Conservation (phyloP, 306 rosid genomes). For the Benincasa hispida region DNA sequence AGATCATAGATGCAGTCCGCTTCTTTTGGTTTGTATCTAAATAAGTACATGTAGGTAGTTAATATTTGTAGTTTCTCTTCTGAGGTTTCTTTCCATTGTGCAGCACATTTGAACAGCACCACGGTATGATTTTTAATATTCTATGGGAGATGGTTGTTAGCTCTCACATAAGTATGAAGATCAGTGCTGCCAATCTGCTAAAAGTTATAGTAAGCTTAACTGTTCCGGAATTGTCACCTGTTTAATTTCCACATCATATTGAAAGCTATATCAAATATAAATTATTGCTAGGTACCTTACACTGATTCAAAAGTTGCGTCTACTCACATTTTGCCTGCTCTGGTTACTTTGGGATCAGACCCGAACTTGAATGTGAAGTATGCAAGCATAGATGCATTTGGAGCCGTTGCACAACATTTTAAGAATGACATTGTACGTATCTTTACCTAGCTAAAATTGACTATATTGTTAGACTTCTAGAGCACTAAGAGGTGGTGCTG, state of each 20-base stretch:
- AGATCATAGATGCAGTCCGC: constrained; percentile 79
- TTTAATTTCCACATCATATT: constrained; percentile 17
- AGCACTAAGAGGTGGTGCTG: constrained; percentile 12
- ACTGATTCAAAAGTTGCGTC: constrained; percentile 85
- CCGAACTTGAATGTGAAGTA: constrained; percentile 80
- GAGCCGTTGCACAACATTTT: constrained; percentile 90
- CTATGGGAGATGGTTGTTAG: constrained; percentile 99
- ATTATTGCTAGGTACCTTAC: constrained; percentile 56
- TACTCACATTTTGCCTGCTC: constrained; percentile 87
- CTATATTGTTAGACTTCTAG: constrained; percentile 7
- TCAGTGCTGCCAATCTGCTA: constrained; percentile 70
- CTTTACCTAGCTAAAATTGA: constrained; percentile 15
- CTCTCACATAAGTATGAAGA: constrained; percentile 62
- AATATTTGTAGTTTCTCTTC: constrained; percentile 7
- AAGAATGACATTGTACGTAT: constrained; percentile 68
- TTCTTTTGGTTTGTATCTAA: constrained; percentile 65
- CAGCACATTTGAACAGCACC: constrained; percentile 75
- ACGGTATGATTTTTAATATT: constrained; percentile 60
- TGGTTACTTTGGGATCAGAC: constrained; percentile 88
- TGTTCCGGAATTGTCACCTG: constrained; percentile 10
- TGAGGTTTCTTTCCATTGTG: constrained; percentile 22
- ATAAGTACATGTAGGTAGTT: background rate
- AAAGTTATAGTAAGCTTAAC: constrained; percentile 61
- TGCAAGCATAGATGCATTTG: constrained; percentile 92
- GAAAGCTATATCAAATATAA: constrained; percentile 8